These are phyloP conservation scores for Hypomyces rosellus DNA, from an alignment of 2,329 filamentous ascomycete genomes.

Conservation along the genomic window DNA sequence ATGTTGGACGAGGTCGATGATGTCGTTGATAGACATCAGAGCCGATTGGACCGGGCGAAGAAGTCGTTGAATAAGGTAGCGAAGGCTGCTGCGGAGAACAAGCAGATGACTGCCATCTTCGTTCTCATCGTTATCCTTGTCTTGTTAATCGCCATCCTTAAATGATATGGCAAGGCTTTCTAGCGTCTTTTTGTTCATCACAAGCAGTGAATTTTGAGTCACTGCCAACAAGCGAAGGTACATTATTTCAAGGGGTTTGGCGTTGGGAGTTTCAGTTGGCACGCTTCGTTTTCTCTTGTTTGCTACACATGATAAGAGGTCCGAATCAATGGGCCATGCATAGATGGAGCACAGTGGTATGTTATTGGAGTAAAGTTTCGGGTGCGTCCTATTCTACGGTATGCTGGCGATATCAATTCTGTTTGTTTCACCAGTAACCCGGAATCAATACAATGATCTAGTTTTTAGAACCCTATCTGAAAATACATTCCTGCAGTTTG, in stretches of 20 bases:
- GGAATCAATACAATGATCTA: too few species aligned
- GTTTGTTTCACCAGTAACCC: not conserved
- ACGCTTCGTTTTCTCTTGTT: not conserved
- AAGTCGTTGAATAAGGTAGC: constrained; percentile 66
- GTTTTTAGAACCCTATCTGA: not conserved
- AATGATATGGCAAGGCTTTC: constrained; percentile 37
- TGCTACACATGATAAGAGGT: not conserved
- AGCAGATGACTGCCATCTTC: constrained; percentile 78
- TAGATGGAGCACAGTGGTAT: not conserved
- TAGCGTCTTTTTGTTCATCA: too few species aligned
- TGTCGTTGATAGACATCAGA: constrained; percentile 73
- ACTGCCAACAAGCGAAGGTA: not conserved
- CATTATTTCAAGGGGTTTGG: not conserved
- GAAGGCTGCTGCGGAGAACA: constrained; percentile 72
- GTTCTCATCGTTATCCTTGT: constrained; percentile 76
- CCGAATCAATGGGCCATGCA: not conserved
- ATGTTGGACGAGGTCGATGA: constrained; percentile 86
- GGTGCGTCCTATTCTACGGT: not conserved
- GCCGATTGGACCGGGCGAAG: constrained; percentile 67
- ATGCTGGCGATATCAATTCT: not conserved
- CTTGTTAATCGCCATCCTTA: constrained; percentile 74
- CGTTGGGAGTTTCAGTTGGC: not conserved
- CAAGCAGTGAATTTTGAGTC: not conserved
- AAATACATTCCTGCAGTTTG: not conserved
- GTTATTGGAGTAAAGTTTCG: not conserved